These are phyloP conservation scores for Ceratobasidium sp. DNA, from an alignment of 1,284 basidiomycete species.

Conservation along the genomic window DNA sequence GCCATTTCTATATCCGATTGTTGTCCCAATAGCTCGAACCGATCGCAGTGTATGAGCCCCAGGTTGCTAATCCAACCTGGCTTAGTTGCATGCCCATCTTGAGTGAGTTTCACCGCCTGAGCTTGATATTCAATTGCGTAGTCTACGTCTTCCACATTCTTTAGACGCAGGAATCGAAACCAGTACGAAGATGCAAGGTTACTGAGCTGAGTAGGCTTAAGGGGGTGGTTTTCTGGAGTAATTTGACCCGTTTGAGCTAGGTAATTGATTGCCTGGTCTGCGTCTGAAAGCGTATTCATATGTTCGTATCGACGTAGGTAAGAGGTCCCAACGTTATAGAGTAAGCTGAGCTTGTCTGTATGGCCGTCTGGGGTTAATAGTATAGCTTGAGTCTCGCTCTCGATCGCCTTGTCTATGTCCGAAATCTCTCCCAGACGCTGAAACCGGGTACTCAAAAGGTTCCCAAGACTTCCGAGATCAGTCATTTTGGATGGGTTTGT, in stretches of 20 bases:
- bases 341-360: background rate
- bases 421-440: no score
- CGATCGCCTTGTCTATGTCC: background rate
- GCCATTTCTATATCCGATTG: no score
- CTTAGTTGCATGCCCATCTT: no score
- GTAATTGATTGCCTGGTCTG: background rate
- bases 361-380: background rate
- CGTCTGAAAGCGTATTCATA: no score
- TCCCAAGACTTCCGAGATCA: no score
- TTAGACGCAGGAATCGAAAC: background rate
- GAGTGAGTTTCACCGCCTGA: background rate
- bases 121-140: background rate
- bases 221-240: background rate
- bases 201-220: background rate
- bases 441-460: no score
- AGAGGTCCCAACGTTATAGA: background rate
- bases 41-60: no score
- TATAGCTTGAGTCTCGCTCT: background rate
- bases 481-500: no score
- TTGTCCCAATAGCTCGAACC: no score
- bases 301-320: background rate
- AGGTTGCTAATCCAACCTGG: no score
- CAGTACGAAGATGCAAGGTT: background rate
- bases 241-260: background rate
- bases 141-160: background rate